Evolutionary conservation across 1,284 basidiomycete genomes (phyloP), one percentile per base, ranked within the genome.

Genomic region (Leccinum solheimii): DNA sequence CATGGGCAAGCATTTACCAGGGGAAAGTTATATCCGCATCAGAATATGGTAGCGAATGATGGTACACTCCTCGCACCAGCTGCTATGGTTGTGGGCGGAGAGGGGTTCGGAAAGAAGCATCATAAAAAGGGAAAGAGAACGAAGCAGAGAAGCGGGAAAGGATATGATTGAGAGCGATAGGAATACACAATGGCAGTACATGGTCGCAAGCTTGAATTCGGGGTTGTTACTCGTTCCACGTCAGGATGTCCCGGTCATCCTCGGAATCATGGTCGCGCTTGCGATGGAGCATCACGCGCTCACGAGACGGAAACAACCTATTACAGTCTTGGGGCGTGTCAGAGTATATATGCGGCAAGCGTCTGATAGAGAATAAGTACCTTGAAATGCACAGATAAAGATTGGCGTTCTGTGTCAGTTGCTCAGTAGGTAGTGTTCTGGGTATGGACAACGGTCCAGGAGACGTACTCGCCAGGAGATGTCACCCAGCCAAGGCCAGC

Each of bases 61-160:
- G 95, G 94, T 3, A 86, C 82, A 27, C 78, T 79, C 16, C 70
- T 92, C 55, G 77, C 75, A 48, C 80, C 80, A 10, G 73, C 83
- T 14, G 78, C 80, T 10, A 72, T 80, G 2, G 75, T 85, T n/a
- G 67, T 85, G 58, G 80, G 78, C 50, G 81, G 76, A 23, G 79
- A 80, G 48, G 66, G 72, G 23, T 70, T 71, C 34, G 84, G 85
- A 21, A 98, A 97, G 81, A 96, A 95, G 75, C 90, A 92, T 69
- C 92, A 94, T 80, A 98, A 96, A 79, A 91, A 88, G 70, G 78
- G 84, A 78, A 88, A 93, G 82, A 80, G 88, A 60, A 85, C 84
- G 60, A 98, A 98, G 78, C 90, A 94, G 76, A 80, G 95, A 67
- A 94, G 92, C 70, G 95, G 95, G 27, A 89, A 86, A 70, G 95